Evolutionary conservation across 2,329 filamentous ascomycete genomes (phyloP), one percentile per base, ranked within the genome.

Genomic region (Chrysoporthe austroafricana): DNA sequence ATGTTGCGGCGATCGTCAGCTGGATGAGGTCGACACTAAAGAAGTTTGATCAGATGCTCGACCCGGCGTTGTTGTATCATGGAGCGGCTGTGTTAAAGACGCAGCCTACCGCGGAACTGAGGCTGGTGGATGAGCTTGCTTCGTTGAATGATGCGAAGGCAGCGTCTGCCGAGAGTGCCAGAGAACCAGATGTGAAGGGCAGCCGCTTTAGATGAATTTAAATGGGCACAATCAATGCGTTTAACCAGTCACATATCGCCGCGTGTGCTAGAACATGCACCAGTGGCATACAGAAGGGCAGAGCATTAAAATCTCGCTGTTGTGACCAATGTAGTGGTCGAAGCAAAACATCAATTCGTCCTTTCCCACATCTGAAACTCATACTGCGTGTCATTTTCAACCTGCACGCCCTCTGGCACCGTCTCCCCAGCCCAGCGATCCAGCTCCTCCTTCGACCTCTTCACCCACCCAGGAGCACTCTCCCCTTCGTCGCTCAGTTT

Each of bases 351-450:
- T 57, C 62, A 70, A 70, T 75, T 73, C 66, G 75, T 76, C 81
- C 82, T 86, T 81, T 90, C 88, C 88, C 89, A 93, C 86, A 93
- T 86, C 77, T 91, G 86, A 79, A 91, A 93, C 77, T 90, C 85
- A 77, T 92, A 94, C 75, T 79, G 77, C 5, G 86, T 87, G 7
- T 84, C 88, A 18, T 84, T 85, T 78, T 95, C 91, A 72, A 85
- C 84, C 73, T 89, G 83, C 44, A 83, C 76, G 0, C 83, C 87
- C 54, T 82, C 85, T 0, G 83, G 80, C 11, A 89, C 83, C 36
- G 83, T 81, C 78, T 94, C 90, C 0, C 91, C 91, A 2, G 88
- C 86, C 84, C 89, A 94, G 8, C 73, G 78, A 74, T 86, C 82
- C 73, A 93, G 75, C 72, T 86, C 85, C 50, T 80, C 79, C 69